Conservation (phyloP, 495 filamentous ascomycete genomes). For the Darksidea phi region DNA sequence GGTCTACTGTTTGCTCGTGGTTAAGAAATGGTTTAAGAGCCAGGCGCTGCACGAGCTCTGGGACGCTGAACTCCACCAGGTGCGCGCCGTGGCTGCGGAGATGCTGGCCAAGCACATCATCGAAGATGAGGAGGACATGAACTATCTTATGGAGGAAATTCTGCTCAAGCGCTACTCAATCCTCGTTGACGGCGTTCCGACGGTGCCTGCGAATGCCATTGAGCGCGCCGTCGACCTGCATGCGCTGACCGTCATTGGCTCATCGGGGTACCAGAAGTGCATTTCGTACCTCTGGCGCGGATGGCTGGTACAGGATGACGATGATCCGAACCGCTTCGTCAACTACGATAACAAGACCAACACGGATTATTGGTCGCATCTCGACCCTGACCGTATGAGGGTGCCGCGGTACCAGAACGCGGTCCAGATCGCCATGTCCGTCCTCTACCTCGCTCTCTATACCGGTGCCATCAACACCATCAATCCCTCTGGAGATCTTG, state of each 20-base stretch:
- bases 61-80: slow-evolving; percentile 80
- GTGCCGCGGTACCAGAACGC: slow-evolving; percentile 89
- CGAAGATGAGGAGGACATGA: slow-evolving; percentile 72
- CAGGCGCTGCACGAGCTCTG: slow-evolving; percentile 82
- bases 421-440: slow-evolving; percentile 78
- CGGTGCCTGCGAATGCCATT: slow-evolving; percentile 76
- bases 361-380: slow-evolving; percentile 70
- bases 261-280: slow-evolving; percentile 93
- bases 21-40: slow-evolving; percentile 84
- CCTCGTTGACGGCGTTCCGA: slow-evolving; percentile 66
- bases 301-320: slow-evolving; percentile 92
- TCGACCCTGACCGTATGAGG: slow-evolving; percentile 92
- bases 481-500: slow-evolving; percentile 74
- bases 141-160: slow-evolving; percentile 72
- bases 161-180: slow-evolving; percentile 92
- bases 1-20: slow-evolving; percentile 81
- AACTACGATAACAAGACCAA: slow-evolving; percentile 76
- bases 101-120: slow-evolving; percentile 94
- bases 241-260: slow-evolving; percentile 80
- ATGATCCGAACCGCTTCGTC: slow-evolving; percentile 81
- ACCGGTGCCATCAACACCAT: slow-evolving; percentile 91
- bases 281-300: slow-evolving; percentile 89
- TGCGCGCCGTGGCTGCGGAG: slow-evolving; percentile 83
- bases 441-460: slow-evolving; percentile 80
- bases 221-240: slow-evolving; percentile 93